phyloP scores from a whole-genome alignment of 495 filamentous ascomycete genomes.

The Neurospora sp. region DNA sequence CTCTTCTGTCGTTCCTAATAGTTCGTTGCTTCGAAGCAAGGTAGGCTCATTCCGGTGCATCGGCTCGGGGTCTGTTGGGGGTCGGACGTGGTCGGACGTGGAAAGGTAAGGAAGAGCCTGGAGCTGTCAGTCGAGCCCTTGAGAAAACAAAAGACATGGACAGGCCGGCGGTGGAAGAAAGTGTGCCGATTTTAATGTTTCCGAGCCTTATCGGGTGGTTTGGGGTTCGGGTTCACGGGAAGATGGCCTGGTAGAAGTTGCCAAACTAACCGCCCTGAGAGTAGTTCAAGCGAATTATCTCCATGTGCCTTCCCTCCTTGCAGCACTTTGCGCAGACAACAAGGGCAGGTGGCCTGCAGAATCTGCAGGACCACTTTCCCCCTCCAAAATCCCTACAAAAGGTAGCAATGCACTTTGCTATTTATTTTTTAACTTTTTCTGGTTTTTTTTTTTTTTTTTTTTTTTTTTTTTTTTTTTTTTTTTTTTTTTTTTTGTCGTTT shows the following conservation, averaged over 20 bases:
- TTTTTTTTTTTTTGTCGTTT: neutral
- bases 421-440: neutral
- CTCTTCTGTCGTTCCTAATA: too few relatives aligned
- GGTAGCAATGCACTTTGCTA: neutral
- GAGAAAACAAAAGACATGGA: neutral
- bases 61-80: neutral
- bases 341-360: constrained; percentile 1
- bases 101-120: neutral
- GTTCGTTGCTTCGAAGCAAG: neutral
- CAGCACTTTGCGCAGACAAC: neutral
- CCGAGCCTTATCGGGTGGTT: neutral
- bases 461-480: neutral
- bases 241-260: neutral
- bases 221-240: neutral
- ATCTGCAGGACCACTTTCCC: constrained; percentile 1
- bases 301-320: neutral
- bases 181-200: neutral
- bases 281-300: neutral
- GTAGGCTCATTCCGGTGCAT: neutral
- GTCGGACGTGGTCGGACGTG: neutral
- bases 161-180: neutral
- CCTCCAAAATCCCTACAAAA: neutral
- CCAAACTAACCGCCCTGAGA: neutral
- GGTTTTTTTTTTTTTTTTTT: neutral
- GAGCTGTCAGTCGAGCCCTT: neutral